Evolutionary conservation across 768 basidiomycete genomes (phyloP).

Genomic region (Russula sp.): DNA sequence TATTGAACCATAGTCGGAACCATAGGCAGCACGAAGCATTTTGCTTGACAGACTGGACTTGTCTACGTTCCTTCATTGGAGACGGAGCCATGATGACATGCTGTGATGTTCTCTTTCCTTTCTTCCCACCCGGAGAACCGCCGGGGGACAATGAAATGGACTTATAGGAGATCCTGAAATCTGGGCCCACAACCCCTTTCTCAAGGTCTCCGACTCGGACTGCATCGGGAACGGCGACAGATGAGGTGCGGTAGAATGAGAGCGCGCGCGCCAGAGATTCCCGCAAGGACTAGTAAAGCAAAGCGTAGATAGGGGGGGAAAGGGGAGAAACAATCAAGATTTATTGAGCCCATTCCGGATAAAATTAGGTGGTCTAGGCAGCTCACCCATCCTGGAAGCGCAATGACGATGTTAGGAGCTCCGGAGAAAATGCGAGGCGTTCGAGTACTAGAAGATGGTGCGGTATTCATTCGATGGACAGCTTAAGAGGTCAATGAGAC

Average conservation of each 20-base stretch:
- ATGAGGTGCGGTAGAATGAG: constrained; percentile 1
- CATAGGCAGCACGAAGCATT: constrained; percentile 26
- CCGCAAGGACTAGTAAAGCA: constrained; percentile 5
- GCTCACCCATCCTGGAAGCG: constrained; percentile 16
- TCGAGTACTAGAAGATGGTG: background rate
- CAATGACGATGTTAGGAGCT: constrained; percentile 1
- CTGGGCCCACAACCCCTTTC: background rate
- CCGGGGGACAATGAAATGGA: background rate
- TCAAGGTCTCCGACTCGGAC: constrained; percentile 6
- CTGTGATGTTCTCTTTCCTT: background rate
- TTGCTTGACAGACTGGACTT: constrained; percentile 19
- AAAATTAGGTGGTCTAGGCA: background rate
- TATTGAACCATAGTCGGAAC: constrained; percentile 34
- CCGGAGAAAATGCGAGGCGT: constrained; percentile 16
- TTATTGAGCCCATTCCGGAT: background rate
- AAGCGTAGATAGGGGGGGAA: too few relatives aligned
- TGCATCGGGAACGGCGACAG: background rate
- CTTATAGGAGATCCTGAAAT: constrained; percentile 1
- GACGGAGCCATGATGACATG: constrained; percentile 6
- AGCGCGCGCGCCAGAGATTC: constrained; percentile 10
- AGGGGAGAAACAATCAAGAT: background rate
- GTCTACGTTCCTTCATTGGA: background rate
- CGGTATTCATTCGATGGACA: constrained; percentile 13
- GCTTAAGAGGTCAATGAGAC: background rate
- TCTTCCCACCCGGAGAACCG: background rate